These are phyloP conservation scores for Coemansia sp. DNA, from an alignment of 192 early-diverging fungal genomes.

Conservation along the genomic window DNA sequence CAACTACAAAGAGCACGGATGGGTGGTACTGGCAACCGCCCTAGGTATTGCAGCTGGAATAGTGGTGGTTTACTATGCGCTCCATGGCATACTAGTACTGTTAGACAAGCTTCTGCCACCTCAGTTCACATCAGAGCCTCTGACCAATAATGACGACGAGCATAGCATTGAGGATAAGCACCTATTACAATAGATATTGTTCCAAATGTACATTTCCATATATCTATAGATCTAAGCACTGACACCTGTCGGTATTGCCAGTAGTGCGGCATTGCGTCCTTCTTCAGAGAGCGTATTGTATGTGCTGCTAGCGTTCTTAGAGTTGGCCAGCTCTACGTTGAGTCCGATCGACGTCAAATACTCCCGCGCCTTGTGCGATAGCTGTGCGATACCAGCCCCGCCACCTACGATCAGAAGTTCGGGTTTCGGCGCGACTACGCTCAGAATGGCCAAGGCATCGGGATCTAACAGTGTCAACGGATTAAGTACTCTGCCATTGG, in stretches of 20 bases:
- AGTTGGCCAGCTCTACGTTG: constrained; percentile 40
- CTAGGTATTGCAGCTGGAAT: constrained; percentile 25
- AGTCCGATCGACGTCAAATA: constrained; percentile 48
- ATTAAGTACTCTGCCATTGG: constrained; percentile 18
- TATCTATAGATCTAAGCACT: constrained; percentile 9
- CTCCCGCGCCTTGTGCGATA: constrained; percentile 18
- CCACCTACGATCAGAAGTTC: constrained; percentile 51
- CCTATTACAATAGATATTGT: too few relatives aligned
- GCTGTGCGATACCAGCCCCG: constrained; percentile 22
- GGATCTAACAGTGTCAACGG: constrained; percentile 29
- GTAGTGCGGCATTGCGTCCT: constrained; percentile 40
- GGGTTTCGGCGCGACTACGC: constrained; percentile 42
- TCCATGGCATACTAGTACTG: constrained; percentile 21
- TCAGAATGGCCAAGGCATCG: constrained; percentile 25
- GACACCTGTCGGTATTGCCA: constrained; percentile 42
- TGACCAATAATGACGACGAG: too few relatives aligned
- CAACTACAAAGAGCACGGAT: constrained; percentile 28
- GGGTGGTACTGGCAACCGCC: constrained; percentile 9
- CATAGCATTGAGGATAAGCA: too few relatives aligned
- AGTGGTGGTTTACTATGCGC: constrained; percentile 26
- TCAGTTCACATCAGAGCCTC: neutral
- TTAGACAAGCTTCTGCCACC: constrained; percentile 30
- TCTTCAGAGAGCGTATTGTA: constrained; percentile 43
- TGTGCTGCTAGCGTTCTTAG: constrained; percentile 39
- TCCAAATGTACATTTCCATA: neutral